Base-by-base conservation (phyloP, 2,329 filamentous ascomycete genomes). In the Neurospora crassa region DNA sequence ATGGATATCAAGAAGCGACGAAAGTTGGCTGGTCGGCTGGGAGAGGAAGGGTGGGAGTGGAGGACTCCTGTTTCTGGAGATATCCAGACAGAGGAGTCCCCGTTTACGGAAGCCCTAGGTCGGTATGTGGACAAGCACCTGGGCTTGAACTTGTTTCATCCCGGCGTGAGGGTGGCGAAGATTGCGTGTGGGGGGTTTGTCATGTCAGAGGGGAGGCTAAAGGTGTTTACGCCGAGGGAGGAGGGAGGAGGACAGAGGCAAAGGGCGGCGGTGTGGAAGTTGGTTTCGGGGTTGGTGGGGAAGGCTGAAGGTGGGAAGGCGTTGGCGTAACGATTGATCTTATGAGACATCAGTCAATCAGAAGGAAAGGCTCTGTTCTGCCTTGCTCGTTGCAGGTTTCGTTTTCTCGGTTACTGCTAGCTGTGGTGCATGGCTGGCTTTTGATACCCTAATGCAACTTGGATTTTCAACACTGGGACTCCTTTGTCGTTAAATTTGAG, bases 111-210 rank as follows among this genome's bases (percentile, higher is more conserved):
- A 63, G 86, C 86, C 0, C 75, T 89, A 20, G 83, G 81, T 0
- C 76, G 76, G 5, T 89, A 89, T 71, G 72, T 88, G 7, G 78
- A 83, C 70, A 79, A 83, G n/a, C 86, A 89, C 72, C 79, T 88
- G 5, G 86, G 84, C 0, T 77, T 89, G 16, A 82, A 89, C 74
- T 74, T 89, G 73, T 86, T 86, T 70, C 86, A 89, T 74, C 84
- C 87, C 0, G 81, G 83, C n/a, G 86, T 88, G 3, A 79, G 82
- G 1, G 78, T 89, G 34, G 80, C 80, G 14, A 86, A 87, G 73
- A 81, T 89, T 40, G 86, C 85, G 0, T 89, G 86, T 72, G 84
- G 83, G 0, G 86, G 86, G 0, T 89, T 89, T 71, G 84, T 85
- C 45, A 78, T 89, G 12, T 84, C 84, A 0, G 86, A 87, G 72